Percentiles rank a stretch among this genome's conserved stretches.
phyloP scores from a whole-genome alignment of 2,329 filamentous ascomycete genomes.

The Xylariaceae sp. region DNA sequence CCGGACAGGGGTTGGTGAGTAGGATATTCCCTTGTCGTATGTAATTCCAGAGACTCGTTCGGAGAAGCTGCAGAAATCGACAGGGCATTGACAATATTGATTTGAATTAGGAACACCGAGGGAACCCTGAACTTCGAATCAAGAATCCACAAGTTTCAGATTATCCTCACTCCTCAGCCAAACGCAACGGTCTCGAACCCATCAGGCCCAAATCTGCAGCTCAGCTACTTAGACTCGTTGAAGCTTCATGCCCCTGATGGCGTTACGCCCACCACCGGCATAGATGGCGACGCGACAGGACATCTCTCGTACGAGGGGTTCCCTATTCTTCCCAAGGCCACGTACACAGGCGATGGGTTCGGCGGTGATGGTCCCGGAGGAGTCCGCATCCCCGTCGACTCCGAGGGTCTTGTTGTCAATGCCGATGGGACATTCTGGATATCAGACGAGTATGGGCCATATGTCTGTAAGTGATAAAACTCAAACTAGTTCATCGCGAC shows the following conservation, averaged over 20 bases:
- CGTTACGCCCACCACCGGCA: constrained; percentile 53
- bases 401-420: constrained; percentile 62
- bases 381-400: constrained; percentile 56
- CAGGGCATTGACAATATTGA: too few relatives aligned
- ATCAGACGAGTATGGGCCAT: constrained; percentile 67
- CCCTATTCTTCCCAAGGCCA: constrained; percentile 58
- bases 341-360: constrained; percentile 65
- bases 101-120: constrained; percentile 55
- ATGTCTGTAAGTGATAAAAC: constrained; percentile 51
- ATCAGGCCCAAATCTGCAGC: constrained; percentile 55
- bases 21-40: neutral
- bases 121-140: constrained; percentile 66
- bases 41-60: neutral
- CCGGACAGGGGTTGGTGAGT: constrained; percentile 64
- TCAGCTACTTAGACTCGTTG: constrained; percentile 62
- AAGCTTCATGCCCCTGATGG: constrained; percentile 61
- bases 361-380: constrained; percentile 58
- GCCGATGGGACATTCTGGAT: constrained; percentile 63
- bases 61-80: too few relatives aligned
- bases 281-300: constrained; percentile 56
- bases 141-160: constrained; percentile 63
- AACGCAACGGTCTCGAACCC: constrained; percentile 50
- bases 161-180: constrained; percentile 53
- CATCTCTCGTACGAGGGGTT: constrained; percentile 54
- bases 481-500: neutral